Percentiles rank a stretch among this genome's conserved stretches.
Evolutionary conservation across 2,329 filamentous ascomycete species (phyloP).

Genomic region (Calonectria pteridis): DNA sequence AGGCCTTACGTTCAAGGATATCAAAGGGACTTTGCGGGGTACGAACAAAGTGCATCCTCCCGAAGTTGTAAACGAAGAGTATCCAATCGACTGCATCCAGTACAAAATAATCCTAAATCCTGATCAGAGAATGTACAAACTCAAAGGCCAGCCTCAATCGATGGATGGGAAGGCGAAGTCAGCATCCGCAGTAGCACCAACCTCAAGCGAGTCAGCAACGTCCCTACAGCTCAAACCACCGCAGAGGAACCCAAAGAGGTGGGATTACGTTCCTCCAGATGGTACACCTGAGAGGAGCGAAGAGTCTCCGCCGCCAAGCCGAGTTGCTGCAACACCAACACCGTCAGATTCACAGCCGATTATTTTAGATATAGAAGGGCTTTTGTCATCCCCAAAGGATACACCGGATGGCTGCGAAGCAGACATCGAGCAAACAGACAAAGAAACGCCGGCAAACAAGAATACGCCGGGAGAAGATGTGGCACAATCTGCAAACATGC

Average conservation of each 20-base stretch:
- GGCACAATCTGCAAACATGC: background rate
- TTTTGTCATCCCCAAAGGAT: constrained; percentile 13
- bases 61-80: constrained; percentile 75
- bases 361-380: constrained; percentile 38
- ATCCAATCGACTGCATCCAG: constrained; percentile 76
- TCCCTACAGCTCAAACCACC: constrained; percentile 65
- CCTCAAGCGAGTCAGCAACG: constrained; percentile 38
- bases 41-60: constrained; percentile 43
- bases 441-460: background rate
- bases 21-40: constrained; percentile 62
- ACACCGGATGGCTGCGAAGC: background rate
- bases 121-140: constrained; percentile 68
- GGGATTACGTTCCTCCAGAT: constrained; percentile 53
- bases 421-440: background rate
- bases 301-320: constrained; percentile 45
- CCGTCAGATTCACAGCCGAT: constrained; percentile 43
- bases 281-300: constrained; percentile 53
- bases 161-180: constrained; percentile 1
- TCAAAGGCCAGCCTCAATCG: constrained; percentile 61
- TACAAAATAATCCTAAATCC: constrained; percentile 70
- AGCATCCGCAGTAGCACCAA: background rate
- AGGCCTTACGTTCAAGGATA: constrained; percentile 71
- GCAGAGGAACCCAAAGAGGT: constrained; percentile 51
- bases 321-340: constrained; percentile 32
- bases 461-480: background rate